Conservation (phyloP, 495 filamentous ascomycete genomes). For the Penicillium manginii region DNA sequence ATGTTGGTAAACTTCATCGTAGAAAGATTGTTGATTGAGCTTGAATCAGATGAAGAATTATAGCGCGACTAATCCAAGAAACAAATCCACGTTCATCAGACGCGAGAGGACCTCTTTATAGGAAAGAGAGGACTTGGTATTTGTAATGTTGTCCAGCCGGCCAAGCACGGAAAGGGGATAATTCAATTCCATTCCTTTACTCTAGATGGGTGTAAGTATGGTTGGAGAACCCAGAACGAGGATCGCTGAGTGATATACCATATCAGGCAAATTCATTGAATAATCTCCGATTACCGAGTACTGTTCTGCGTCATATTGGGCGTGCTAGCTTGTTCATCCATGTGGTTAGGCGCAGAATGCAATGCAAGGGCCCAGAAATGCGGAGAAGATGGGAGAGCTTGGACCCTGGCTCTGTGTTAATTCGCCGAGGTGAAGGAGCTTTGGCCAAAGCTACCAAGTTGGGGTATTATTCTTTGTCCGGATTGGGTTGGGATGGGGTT, state of each 20-base stretch:
- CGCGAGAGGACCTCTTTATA: background rate
- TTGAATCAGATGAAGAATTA: background rate
- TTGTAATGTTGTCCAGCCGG: background rate
- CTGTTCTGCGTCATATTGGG: background rate
- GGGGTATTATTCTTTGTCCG: background rate
- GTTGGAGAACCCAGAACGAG: background rate
- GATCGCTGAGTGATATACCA: background rate
- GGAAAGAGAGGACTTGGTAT: background rate
- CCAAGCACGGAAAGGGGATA: background rate
- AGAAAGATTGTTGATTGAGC: background rate
- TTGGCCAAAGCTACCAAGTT: background rate
- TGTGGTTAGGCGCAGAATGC: background rate
- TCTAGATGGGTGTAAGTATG: background rate
- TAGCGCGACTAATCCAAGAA: too few relatives aligned
- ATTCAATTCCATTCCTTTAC: background rate
- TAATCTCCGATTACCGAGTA: background rate
- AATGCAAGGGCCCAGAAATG: background rate
- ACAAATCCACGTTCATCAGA: background rate
- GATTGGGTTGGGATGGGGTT: background rate
- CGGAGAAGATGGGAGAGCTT: background rate
- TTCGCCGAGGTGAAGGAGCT: background rate
- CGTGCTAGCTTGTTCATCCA: background rate
- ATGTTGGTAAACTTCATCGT: conserved; percentile 22
- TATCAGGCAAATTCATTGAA: background rate
- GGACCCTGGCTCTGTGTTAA: background rate